Evolutionary conservation across 176 grass and related monocot genomes (phyloP), one percentile per base, ranked within the genome.

Genomic region (Oryza punctata): DNA sequence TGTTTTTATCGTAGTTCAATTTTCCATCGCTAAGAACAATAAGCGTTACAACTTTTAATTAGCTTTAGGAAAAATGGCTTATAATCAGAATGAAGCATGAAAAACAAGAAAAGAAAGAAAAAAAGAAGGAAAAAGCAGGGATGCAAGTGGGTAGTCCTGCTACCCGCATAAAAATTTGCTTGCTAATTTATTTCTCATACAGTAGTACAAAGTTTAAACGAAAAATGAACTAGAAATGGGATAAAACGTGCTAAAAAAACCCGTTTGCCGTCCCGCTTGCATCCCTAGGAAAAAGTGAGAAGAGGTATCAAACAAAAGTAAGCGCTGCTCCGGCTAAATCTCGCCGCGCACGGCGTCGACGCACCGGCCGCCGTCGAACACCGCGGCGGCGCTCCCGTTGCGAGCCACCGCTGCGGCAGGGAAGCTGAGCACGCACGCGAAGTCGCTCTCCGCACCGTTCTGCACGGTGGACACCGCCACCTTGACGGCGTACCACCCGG

Each of bases 361-460:
- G 57, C 86, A 83, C 4, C 86, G 40, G 80, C 73, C 73, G 43
- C 86, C 86, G 45, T 72, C 24, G 73, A 71, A 88, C 67, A 66
- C 73, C 10, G 37, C 29, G 1, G 71, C 14, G 1, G 4, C 18
- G 24, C 35, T 24, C 13, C 24, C 45, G 2, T 3, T 9, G 50
- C 40, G 76, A 43, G 24, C 18, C 3, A 19, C 18, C 33, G 8
- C 38, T 25, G 35, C 26, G 10, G 15, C 59, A 13, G 86, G 71
- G 73, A 82, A 78, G 79, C n/a, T 74, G 52, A 78, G 16, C n/a
- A 52, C 15, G 73, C 86, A 87, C 28, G 86, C 86, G 28, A 87
- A 82, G 73, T 77, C 79, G 66, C 66, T 87, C 52, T 46, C 50
- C 0, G 12, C 73, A 23, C 73, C 73, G 65, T 78, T 44, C 85